Percentiles rank a stretch among this genome's conserved stretches.
Conservation (phyloP, 192 early-diverging fungal genomes). For the Rhizoclosmatium sp. region DNA sequence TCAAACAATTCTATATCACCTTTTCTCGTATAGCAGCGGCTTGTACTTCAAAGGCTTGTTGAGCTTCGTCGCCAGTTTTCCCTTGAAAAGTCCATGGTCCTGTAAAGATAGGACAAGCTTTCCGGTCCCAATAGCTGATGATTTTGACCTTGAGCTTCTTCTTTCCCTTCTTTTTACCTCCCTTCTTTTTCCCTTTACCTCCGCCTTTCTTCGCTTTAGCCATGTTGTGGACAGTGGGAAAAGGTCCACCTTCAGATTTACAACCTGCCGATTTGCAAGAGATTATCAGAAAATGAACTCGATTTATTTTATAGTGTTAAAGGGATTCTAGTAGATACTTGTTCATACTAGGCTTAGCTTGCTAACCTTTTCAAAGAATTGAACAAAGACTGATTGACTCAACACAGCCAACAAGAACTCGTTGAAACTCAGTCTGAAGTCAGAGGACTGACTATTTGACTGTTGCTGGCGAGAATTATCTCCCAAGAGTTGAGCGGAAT, state of each 20-base stretch:
- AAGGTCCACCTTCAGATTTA: background rate
- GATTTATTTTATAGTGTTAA: background rate
- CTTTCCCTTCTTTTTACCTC: background rate
- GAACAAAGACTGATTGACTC: constrained; percentile 63
- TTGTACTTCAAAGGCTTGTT: background rate
- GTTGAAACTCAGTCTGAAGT: constrained; percentile 62
- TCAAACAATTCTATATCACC: background rate
- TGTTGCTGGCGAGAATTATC: background rate
- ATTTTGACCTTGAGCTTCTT: constrained; percentile 11
- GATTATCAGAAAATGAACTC: background rate
- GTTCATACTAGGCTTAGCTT: background rate
- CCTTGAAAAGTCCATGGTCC: constrained; percentile 13
- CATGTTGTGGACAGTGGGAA: too few relatives aligned
- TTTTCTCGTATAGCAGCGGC: constrained; percentile 20
- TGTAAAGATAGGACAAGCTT: background rate
- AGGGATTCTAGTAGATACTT: background rate
- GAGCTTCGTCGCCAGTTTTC: constrained; percentile 25
- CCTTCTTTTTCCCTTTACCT: constrained; percentile 16
- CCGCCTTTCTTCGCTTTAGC: constrained; percentile 21
- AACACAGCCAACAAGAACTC: constrained; percentile 67
- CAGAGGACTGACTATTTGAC: background rate
- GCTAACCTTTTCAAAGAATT: constrained; percentile 58
- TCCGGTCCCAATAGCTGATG: constrained; percentile 2
- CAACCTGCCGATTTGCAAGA: background rate
- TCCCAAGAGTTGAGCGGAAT: constrained; percentile 10